Conservation (phyloP, 176 grass and related monocot species). For the Bonia amplexicaulis region DNA sequence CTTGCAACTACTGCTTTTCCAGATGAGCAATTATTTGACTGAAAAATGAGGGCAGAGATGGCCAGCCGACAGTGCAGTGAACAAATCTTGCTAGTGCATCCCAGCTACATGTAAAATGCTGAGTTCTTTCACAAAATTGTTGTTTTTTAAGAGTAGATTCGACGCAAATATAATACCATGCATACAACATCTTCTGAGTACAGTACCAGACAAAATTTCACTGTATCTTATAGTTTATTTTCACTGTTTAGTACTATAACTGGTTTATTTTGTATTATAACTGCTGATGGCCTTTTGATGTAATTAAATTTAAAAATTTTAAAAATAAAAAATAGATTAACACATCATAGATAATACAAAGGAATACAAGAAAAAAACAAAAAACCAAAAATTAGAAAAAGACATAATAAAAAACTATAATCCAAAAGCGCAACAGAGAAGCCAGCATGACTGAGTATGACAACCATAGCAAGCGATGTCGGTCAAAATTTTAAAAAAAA, state of each 20-base stretch:
- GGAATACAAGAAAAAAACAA: no score
- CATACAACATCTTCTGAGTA: not conserved
- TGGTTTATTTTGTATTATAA: no score
- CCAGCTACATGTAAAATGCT: not conserved
- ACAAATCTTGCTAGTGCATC: not conserved
- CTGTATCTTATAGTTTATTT: no score
- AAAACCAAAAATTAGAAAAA: no score
- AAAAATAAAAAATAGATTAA: no score
- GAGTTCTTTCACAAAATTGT: not conserved
- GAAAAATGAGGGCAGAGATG: not conserved
- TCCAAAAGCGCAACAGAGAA: no score
- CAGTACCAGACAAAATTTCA: not conserved
- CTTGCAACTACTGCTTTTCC: not conserved
- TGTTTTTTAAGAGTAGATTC: not conserved
- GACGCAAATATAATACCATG: not conserved
- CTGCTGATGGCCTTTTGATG: no score
- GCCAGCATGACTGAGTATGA: not conserved
- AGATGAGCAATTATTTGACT: conserved; percentile 6
- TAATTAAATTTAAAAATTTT: no score
- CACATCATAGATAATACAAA: no score
- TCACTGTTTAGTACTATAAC: no score
- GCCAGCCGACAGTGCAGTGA: conserved; percentile 9
- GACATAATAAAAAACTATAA: no score
- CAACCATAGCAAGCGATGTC: not conserved
- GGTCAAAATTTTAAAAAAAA: not conserved